phyloP scores from a whole-genome alignment of 192 early-diverging fungal genomes.

The Lobulomyces angularis region DNA sequence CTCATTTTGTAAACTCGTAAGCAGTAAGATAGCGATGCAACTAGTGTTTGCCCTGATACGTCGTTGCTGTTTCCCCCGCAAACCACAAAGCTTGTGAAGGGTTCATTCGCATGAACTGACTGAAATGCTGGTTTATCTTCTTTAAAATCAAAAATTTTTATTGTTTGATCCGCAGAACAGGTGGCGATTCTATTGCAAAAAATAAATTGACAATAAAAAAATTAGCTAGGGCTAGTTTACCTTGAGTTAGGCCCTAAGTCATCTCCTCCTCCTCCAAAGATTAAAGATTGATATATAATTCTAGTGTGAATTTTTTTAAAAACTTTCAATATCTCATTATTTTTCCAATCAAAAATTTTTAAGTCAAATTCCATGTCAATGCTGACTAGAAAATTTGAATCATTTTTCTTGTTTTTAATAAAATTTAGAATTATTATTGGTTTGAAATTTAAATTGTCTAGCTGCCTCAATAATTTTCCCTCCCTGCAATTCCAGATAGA shows the following conservation, averaged over 20 bases:
- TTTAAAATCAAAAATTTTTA: constrained; percentile 37
- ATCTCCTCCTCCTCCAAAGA: constrained; percentile 24
- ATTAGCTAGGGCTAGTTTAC: background rate
- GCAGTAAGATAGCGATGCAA: constrained; percentile 30
- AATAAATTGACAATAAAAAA: constrained; percentile 4
- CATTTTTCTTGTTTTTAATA: constrained; percentile 25
- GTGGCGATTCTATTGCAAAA: constrained; percentile 22
- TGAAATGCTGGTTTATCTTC: constrained; percentile 9
- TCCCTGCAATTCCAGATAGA: constrained; percentile 33
- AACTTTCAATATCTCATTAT: constrained; percentile 9
- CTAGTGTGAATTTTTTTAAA: constrained; percentile 42
- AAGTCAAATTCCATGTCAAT: constrained; percentile 48
- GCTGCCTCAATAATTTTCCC: constrained; percentile 20
- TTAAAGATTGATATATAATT: constrained; percentile 27
- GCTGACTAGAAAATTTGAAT: constrained; percentile 21
- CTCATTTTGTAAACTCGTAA: constrained; percentile 38
- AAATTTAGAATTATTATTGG: constrained; percentile 26
- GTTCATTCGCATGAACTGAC: constrained; percentile 40
- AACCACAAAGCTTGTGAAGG: constrained; percentile 42
- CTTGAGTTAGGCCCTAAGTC: constrained; percentile 14
- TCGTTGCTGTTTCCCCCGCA: constrained; percentile 25
- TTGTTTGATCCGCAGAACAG: constrained; percentile 40
- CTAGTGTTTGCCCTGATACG: constrained; percentile 17
- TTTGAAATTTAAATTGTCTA: constrained; percentile 40
- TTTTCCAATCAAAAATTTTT: constrained; percentile 12